Evolutionary conservation across 2,329 filamentous ascomycete genomes (phyloP), one percentile per base, ranked within the genome.

Genomic region (Tolypocladium ophioglossoides): DNA sequence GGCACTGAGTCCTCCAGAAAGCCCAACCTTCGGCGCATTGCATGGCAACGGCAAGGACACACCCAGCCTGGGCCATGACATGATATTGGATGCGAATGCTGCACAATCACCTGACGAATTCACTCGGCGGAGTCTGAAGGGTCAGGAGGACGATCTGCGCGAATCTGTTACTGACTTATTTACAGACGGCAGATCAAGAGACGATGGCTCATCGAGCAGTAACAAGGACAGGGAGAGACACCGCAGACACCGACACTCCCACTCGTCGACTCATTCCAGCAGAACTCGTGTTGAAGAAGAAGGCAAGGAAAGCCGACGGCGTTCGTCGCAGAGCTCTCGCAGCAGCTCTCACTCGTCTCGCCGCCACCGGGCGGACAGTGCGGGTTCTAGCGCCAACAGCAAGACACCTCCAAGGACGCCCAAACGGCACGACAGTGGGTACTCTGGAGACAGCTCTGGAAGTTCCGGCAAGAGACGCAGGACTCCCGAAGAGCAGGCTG

Each of bases 111-210:
- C 65, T 62, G 63, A 65, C 64, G 65, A 64, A 63, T 61, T 62
- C 55, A 56, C 61, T 58, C 64, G 60, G 62, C 65, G 58, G 62
- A 64, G 62, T 62, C 66, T 52, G 50, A 66, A 71, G 60, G 64
- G 63, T 61, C 61, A 66, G 61, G 67, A 72, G 58, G 64, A 68
- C 60, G 70, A 70, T 62, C 66, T 74, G 70, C 64, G 68, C 64
- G 67, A 69, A 67, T 70, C 72, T 68, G 72, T 75, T 75, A 72
- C 78, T 82, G 75, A 82, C 78, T 72, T 75, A 65, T 76, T 72
- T 68, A 70, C 72, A 81, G 78, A 78, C 69, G 75, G 77, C 60
- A 76, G 68, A 63, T 67, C 64, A 63, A 72, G 67, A 64, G 69
- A 71, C 57, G 62, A 62, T 53, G 63, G 63, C 57, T 67, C 67